Percentiles rank a stretch among this genome's conserved stretches.
Conservation (phyloP, 305 asterid genomes). For the Plantago rigida region DNA sequence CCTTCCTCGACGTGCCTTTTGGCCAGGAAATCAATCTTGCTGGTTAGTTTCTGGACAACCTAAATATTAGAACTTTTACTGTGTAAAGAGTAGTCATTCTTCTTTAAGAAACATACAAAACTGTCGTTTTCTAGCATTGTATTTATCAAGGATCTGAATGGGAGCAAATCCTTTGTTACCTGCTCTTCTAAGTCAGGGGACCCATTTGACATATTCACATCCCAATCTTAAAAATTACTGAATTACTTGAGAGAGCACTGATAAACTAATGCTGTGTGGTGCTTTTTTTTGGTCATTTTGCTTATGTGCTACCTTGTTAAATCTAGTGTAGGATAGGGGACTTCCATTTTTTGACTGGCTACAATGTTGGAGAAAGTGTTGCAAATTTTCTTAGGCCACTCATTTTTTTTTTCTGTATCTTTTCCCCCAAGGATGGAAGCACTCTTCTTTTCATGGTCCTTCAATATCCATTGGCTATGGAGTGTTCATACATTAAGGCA, state of each 20-base stretch:
- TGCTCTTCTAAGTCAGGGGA: conserved; percentile 16
- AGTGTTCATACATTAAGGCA: neutral
- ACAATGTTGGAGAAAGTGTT: neutral
- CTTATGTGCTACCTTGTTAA: conserved; percentile 6
- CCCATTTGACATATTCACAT: neutral
- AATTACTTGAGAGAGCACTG: neutral
- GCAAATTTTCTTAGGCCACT: too few species aligned
- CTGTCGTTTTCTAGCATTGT: conserved; percentile 6
- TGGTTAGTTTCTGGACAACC: conserved; percentile 40
- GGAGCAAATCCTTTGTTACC: conserved; percentile 9
- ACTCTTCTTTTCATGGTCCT: neutral
- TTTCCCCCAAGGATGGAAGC: too few species aligned
- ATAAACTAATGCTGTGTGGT: neutral
- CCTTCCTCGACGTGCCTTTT: conserved; percentile 84
- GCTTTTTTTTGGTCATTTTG: neutral
- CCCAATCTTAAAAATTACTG: conserved; percentile 7
- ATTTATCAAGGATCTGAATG: conserved; percentile 6
- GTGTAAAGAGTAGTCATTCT: neutral
- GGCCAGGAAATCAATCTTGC: conserved; percentile 75
- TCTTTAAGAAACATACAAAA: too few species aligned
- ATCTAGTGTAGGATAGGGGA: neutral
- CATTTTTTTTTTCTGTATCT: too few species aligned
- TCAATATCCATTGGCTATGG: neutral
- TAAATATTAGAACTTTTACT: conserved; percentile 9
- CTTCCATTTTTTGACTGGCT: neutral